These are phyloP conservation scores for Pseudogymnoascus sp. DNA, from an alignment of 2,329 filamentous ascomycete species.

Conservation along the genomic window DNA sequence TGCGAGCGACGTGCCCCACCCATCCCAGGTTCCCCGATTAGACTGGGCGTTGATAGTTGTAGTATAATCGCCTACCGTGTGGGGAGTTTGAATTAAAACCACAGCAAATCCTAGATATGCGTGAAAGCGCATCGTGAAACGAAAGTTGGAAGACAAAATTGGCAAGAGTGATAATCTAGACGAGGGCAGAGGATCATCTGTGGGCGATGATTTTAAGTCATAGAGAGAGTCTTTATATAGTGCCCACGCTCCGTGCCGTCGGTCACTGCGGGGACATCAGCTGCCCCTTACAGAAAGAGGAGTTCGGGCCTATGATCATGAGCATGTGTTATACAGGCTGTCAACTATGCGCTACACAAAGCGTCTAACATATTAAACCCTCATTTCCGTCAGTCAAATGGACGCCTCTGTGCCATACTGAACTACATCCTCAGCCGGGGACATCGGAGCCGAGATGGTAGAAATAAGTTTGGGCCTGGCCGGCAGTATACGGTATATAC, in stretches of 20 bases:
- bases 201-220: not conserved
- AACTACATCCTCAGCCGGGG: not conserved
- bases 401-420: not conserved
- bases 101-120: not conserved
- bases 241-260: not conserved
- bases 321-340: not conserved
- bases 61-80: slow-evolving; percentile 23
- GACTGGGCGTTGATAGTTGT: slow-evolving; percentile 27
- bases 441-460: not conserved
- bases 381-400: not conserved
- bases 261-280: not conserved
- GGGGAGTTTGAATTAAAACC: not conserved
- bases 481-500: not conserved
- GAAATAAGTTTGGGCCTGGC: not conserved
- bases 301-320: not conserved
- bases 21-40: slow-evolving; percentile 35
- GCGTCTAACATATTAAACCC: not conserved
- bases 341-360: not conserved
- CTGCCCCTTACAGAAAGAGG: not conserved
- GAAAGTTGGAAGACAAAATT: not conserved
- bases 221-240: not conserved
- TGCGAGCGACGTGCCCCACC: slow-evolving; percentile 36
- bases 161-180: not conserved
- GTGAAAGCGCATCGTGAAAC: not conserved
- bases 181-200: not conserved